Base-by-base conservation (phyloP, 345 rosid genomes). In the Eucalyptus cloeziana region DNA sequence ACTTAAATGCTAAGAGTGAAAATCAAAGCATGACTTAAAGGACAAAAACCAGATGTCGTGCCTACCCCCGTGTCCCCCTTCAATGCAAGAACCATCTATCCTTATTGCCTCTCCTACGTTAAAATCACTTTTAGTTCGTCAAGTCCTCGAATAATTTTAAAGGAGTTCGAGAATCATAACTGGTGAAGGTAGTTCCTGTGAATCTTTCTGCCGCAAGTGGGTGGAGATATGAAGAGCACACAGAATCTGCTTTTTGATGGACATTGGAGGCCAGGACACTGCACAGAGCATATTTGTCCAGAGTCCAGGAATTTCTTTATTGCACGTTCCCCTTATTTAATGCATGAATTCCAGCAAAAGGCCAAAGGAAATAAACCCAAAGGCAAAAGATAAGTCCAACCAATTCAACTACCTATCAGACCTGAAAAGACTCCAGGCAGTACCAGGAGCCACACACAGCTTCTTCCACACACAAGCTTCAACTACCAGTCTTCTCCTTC, bases 361-460 rank as follows among this genome's bases (percentile, higher is more conserved):
- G 87, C 56, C 27, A 49, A 17, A 15, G 33, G 43, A 31, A n/a
- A 86, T 10, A 7, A 86, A 51, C 58, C 49, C 21, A 45, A 62
- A 87, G 31, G 33, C 10, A 37, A 27, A 80, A 79, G 51, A 27
- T 19, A 81, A 40, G 44, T 25, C 45, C 58, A 81, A 19, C 85
- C 25, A 76, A 76, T 76, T 76, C 90, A 89, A 86, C 90, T 76
- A 89, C 90, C 90, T 86, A 86, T 89, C 90, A 86, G 79, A 89
- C 88, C 50, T 31, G 31, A 58, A 7, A 24, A 58, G 71, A 25
- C 60, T 47, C 56, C n/a, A 24, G 44, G 54, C 89, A 47, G 56
- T 19, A 33, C 2, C 85, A 6, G 85, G 85, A 76, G 85, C 85
- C 85, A 76, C 85, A 76, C 47, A 76, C 85, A 76, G 85, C 79